Conservation (phyloP, 345 rosid species). For the Bretschneidera sinensis region DNA sequence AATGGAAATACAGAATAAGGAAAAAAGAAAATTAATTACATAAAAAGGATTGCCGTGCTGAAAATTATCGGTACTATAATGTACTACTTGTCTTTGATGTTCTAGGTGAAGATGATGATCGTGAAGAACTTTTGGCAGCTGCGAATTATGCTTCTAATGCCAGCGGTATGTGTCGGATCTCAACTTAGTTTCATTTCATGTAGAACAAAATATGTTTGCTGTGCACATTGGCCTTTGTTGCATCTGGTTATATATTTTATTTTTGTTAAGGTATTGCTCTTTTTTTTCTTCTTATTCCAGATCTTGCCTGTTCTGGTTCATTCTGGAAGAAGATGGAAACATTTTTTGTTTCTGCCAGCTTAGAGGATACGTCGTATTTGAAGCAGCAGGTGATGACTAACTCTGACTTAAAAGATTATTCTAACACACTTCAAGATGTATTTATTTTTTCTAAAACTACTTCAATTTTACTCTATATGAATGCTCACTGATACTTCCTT, state of each 20-base stretch:
- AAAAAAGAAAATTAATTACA: not conserved
- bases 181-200: not conserved
- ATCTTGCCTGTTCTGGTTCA: slow-evolving; percentile 36
- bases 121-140: slow-evolving; percentile 48
- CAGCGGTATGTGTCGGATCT: slow-evolving; percentile 35
- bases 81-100: slow-evolving; percentile 10
- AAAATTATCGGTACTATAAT: slow-evolving; percentile 9
- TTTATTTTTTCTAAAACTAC: not conserved
- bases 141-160: slow-evolving; percentile 41
- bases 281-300: slow-evolving; percentile 22
- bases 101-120: slow-evolving; percentile 52
- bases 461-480: not conserved
- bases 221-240: not conserved
- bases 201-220: not conserved
- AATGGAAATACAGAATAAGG: not conserved
- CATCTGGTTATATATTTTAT: not conserved
- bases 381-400: slow-evolving; percentile 38
- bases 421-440: not conserved
- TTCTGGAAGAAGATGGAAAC: slow-evolving; percentile 53
- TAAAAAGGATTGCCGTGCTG: slow-evolving; percentile 1
- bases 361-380: slow-evolving; percentile 35
- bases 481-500: not conserved
- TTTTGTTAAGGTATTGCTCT: not conserved
- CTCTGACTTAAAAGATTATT: slow-evolving; percentile 5
- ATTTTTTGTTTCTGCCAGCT: slow-evolving; percentile 30